A percentile compares a stretch with the other conserved stretches of the same genome.
Conservation (phyloP, 2,329 filamentous ascomycete species). For the Fusarium camptoceras region DNA sequence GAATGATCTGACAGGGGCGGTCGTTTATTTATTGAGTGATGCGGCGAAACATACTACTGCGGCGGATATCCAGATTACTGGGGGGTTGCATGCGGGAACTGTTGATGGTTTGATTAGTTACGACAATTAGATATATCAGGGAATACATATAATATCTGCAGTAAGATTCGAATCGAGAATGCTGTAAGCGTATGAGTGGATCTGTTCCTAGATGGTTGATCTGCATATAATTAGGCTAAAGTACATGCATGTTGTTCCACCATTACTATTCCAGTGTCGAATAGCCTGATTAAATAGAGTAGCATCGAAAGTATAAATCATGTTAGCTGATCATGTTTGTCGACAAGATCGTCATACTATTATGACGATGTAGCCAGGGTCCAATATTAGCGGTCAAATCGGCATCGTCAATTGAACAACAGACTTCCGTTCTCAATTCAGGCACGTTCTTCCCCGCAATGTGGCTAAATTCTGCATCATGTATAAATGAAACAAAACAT, state of each 20-base stretch:
- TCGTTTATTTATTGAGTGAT: conserved; percentile 58
- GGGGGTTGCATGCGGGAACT: conserved; percentile 56
- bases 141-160: not conserved
- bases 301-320: not conserved
- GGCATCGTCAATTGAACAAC: not conserved
- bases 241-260: not conserved
- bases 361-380: conserved; percentile 3
- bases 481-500: not conserved
- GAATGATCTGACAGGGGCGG: conserved; percentile 57
- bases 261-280: not conserved
- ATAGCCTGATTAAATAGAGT: conserved; percentile 4
- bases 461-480: not conserved
- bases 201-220: not conserved
- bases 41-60: conserved; percentile 57
- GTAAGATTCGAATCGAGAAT: not conserved
- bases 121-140: conserved; percentile 18
- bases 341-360: conserved; percentile 13
- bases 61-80: conserved; percentile 58
- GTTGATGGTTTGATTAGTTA: conserved; percentile 54
- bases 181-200: not conserved
- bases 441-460: conserved; percentile 13
- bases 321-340: conserved; percentile 6
- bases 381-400: conserved; percentile 15
- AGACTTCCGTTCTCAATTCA: not conserved
- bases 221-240: conserved; percentile 19